Conservation (phyloP, 2,329 filamentous ascomycete genomes). For the Botrytis fragariae region DNA sequence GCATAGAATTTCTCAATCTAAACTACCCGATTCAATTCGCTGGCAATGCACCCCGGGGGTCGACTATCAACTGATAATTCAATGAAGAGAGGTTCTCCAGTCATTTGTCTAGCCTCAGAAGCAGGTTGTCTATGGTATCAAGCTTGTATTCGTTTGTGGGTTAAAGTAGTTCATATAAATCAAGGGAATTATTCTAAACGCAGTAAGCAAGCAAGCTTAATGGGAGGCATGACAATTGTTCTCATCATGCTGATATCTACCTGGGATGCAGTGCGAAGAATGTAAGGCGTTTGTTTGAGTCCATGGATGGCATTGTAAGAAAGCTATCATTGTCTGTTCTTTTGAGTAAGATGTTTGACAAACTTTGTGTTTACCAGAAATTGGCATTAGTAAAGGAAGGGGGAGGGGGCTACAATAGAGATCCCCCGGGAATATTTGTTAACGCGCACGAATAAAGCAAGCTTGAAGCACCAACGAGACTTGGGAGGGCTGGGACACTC, state of each 20-base stretch:
- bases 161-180: too few species aligned
- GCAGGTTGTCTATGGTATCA: too few species aligned
- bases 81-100: not conserved
- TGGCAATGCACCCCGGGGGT: too few species aligned
- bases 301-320: not conserved
- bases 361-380: not conserved
- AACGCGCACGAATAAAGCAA: not conserved
- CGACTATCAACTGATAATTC: too few species aligned
- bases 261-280: not conserved
- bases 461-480: not conserved
- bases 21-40: not conserved
- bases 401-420: accelerated
- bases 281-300: not conserved
- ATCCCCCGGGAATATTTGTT: not conserved
- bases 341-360: not conserved
- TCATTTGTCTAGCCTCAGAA: not conserved
- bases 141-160: too few species aligned
- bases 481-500: not conserved
- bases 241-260: not conserved
- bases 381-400: not conserved
- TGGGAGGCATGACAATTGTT: not conserved
- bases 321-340: not conserved
- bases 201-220: not conserved
- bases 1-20: not conserved
- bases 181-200: too few species aligned